These are phyloP conservation scores for Ustilago crameri DNA, from an alignment of 1,284 basidiomycete genomes.

Conservation along the genomic window DNA sequence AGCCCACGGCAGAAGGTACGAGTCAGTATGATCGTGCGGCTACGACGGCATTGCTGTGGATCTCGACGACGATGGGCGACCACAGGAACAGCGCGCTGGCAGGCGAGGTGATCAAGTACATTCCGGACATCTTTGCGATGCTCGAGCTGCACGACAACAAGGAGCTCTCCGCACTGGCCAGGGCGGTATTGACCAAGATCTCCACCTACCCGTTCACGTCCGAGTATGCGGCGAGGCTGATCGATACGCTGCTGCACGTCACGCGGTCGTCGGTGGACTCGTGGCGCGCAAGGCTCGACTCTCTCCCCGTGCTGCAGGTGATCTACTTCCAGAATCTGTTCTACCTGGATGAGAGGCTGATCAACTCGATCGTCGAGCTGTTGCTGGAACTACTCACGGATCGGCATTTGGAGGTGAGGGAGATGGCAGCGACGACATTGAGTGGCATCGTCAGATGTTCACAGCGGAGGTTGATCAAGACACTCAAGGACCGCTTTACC, in stretches of 20 bases:
- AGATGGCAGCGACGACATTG: constrained; percentile 73
- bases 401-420: constrained; percentile 63
- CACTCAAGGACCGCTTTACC: constrained; percentile 71
- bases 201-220: constrained; percentile 57
- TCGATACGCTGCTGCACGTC: constrained; percentile 55
- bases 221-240: constrained; percentile 44
- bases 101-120: constrained; percentile 57
- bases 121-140: constrained; percentile 65
- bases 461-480: constrained; percentile 85
- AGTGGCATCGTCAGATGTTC: constrained; percentile 92
- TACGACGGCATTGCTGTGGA: constrained; percentile 61
- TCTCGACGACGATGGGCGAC: constrained; percentile 64
- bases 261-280: constrained; percentile 53
- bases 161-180: constrained; percentile 57
- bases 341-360: constrained; percentile 45
- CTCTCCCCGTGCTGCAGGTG: constrained; percentile 64
- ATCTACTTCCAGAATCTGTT: constrained; percentile 67
- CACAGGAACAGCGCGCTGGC: constrained; percentile 61
- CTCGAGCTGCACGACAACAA: constrained; percentile 65
- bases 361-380: constrained; percentile 54
- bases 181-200: constrained; percentile 58
- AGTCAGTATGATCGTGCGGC: constrained; percentile 64
- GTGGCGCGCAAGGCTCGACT: constrained; percentile 64
- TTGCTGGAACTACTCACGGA: constrained; percentile 61
- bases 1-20: constrained; percentile 68